Conservation (phyloP, 495 filamentous ascomycete species). For the Neurospora sp. region DNA sequence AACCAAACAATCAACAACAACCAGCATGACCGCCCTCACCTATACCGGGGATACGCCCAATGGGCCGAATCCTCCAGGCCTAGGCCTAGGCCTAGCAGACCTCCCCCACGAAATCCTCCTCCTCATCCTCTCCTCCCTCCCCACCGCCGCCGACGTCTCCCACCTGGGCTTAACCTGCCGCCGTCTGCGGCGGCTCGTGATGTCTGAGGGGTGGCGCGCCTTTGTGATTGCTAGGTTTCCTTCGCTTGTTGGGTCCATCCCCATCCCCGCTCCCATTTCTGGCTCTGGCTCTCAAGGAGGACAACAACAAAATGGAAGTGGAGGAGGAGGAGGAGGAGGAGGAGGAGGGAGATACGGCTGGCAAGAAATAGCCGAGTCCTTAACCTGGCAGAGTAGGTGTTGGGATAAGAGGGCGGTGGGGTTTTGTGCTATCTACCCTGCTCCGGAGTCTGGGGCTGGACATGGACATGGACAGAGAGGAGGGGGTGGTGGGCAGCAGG, state of each 20-base stretch:
- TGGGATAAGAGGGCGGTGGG: constrained; percentile 32
- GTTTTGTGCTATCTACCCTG: constrained; percentile 12
- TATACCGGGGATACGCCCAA: too few relatives aligned
- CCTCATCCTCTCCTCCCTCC: constrained; percentile 25
- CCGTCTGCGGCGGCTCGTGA: constrained; percentile 18
- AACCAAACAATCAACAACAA: too few relatives aligned
- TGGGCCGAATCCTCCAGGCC: too few relatives aligned
- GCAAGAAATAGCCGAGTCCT: constrained; percentile 23
- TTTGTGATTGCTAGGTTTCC: constrained; percentile 31
- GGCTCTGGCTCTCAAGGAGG: neutral
- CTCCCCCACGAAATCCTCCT: constrained; percentile 32
- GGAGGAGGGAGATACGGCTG: constrained; percentile 14
- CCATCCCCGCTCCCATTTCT: neutral
- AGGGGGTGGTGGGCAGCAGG: neutral
- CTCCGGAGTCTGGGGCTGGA: neutral
- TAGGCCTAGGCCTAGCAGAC: neutral
- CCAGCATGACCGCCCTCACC: too few relatives aligned
- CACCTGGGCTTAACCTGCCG: constrained; percentile 22
- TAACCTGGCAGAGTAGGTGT: constrained; percentile 33
- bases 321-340: neutral
- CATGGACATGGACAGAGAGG: neutral
- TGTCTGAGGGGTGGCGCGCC: constrained; percentile 29
- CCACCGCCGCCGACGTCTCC: constrained; percentile 28
- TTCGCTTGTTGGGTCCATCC: constrained; percentile 13
- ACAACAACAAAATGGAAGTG: neutral